Evolutionary conservation across 495 filamentous ascomycete species (phyloP), one percentile per base, ranked within the genome.

Genomic region (Penicillium manginii): DNA sequence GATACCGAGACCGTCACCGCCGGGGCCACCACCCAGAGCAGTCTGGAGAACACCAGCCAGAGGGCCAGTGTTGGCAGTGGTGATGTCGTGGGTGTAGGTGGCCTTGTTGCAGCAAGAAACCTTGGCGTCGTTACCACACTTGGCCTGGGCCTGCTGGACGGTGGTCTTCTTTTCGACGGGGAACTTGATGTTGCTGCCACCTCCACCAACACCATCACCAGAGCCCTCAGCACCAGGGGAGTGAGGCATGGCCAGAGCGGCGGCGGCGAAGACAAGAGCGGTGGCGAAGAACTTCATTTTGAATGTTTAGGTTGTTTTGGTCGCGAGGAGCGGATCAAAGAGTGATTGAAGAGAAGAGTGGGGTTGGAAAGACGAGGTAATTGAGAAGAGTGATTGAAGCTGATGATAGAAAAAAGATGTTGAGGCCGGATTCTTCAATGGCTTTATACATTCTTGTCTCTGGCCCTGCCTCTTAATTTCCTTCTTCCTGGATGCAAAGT

Each of bases 91-190:
- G 14, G 69, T 69, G 59, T 74, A 66, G 62, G 55, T 62, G 42
- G 64, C 50, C 49, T 76, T 74, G 55, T 78, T 75, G 43, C 73
- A 75, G 70, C 78, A 79, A 52, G 66, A 61, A 58, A 80, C 69
- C 57, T 78, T 50, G 60, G 77, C 73, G 56, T 72, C 68, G 14
- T 67, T 63, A 33, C 74, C 77, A 42, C 78, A 81, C 58, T 70
- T 71, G 67, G 70, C 70, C 39, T 75, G 70, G 29, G 72, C 70
- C 67, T 77, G 70, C 54, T 68, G 58, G 35, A 78, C 58, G 55
- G 74, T 74, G 15, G 68, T 63, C 50, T 73, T 58, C 60, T 70
- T 60, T 46, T 57, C 55, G 39, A 68, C 58, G 23, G 63, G 62
- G 60, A 64, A 59, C 55, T 71, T 42, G 9, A 59, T 12, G 45